Evolutionary conservation across 2,329 filamentous ascomycete genomes (phyloP).

Genomic region (Chaetomium globosum): DNA sequence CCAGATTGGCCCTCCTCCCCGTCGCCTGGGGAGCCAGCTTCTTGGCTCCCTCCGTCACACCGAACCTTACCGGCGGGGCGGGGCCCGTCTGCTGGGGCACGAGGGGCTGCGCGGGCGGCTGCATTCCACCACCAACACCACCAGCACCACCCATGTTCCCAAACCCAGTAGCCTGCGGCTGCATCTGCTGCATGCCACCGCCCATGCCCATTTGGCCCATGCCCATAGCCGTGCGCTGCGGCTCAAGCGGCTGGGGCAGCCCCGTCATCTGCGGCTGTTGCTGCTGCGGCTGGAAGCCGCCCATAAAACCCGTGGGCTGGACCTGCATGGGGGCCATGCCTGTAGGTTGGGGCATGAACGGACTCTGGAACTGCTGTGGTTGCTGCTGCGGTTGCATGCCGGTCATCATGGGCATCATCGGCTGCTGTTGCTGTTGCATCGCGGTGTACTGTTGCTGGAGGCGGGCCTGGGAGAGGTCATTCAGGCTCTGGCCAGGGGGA

Average conservation of each 20-base stretch:
- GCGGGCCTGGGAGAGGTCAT: slow-evolving; percentile 69
- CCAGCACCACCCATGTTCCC: neutral
- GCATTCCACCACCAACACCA: slow-evolving; percentile 18
- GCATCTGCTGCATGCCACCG: neutral
- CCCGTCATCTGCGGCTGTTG: slow-evolving; percentile 50
- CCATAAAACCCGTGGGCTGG: slow-evolving; percentile 65
- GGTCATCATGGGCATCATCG: slow-evolving; percentile 53
- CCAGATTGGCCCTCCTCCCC: slow-evolving; percentile 83
- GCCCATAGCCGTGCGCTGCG: slow-evolving; percentile 59
- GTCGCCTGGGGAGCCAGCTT: slow-evolving; percentile 85
- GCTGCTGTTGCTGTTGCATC: slow-evolving; percentile 45
- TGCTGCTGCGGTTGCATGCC: slow-evolving; percentile 46
- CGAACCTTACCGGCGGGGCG: slow-evolving; percentile 85
- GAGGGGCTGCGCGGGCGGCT: slow-evolving; percentile 55
- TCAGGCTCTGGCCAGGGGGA: slow-evolving; percentile 73
- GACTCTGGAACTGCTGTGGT: slow-evolving; percentile 19
- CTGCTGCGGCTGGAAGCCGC: slow-evolving; percentile 44
- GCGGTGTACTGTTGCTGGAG: slow-evolving; percentile 62
- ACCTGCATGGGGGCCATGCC: slow-evolving; percentile 48
- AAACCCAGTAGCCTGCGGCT: slow-evolving; percentile 25
- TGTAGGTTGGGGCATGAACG: slow-evolving; percentile 26
- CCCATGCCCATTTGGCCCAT: slow-evolving; percentile 48
- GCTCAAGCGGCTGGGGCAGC: slow-evolving; percentile 62
- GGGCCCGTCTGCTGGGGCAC: slow-evolving; percentile 82
- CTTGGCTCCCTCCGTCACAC: slow-evolving; percentile 70